Evolutionary conservation across 176 grass and related monocot species (phyloP), one percentile per base, ranked within the genome.

Genomic region (Cymbopogon citratus): DNA sequence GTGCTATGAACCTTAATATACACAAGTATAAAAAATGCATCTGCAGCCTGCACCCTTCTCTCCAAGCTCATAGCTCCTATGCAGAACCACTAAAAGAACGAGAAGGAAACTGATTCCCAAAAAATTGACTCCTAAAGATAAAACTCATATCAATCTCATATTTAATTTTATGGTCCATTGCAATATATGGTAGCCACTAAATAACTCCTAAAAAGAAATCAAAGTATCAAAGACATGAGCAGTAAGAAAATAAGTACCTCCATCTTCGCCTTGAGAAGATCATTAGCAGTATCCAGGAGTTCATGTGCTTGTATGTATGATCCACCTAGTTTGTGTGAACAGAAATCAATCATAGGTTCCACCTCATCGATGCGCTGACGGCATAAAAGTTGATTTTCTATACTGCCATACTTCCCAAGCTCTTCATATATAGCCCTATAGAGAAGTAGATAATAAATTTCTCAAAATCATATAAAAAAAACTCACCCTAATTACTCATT

Each of bases 341-440:
- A 98, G 78, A 95, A 98, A 63, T 91, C 91, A 84, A 98, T 98
- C 84, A 94, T 98, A 72, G 95, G 95, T 71, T 98, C 92, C 80
- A 98, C 84, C 81, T 98, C 95, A 66, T 98, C 92, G 69, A 98
- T 91, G 63, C 95, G 86, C 65, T 98, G 90, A 76, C 86, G 90
- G 33, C 95, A 98, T 73, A 98, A 73, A 84, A 98, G 90, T 86
- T 98, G 92, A 87, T 95, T 95, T 87, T 98, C 95, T 91, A 95
- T 90, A 66, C 78, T 90, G 25, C 95, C 95, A 82, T 98, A 95
- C 61, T 95, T 98, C 68, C 92, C 90, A 72, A 98, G 88, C 76
- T 98, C 90, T 60, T 98, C 95, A 74, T 98, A 98, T 63, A 95
- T 85, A 84, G 95, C 89, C 84, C 95, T 98, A 39, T 64, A 67